These are phyloP conservation scores for Xylaria polymorpha DNA, from an alignment of 2,329 filamentous ascomycete genomes.

Conservation along the genomic window DNA sequence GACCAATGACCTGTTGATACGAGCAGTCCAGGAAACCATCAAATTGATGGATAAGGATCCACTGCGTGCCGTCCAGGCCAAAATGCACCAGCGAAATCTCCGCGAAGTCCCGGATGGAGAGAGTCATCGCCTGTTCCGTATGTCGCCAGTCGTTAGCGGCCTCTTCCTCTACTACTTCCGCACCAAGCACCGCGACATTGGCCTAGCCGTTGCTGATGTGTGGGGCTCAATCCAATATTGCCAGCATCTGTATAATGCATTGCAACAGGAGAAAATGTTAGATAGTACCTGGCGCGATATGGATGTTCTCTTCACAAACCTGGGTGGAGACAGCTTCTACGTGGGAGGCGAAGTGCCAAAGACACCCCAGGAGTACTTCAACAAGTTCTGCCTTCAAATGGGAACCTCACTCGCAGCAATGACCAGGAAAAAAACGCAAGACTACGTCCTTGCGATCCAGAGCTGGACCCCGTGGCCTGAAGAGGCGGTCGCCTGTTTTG, in stretches of 20 bases:
- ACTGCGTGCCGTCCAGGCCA: constrained; percentile 36
- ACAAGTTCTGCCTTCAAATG: constrained; percentile 54
- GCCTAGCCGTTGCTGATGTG: constrained; percentile 51
- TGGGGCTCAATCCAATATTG: constrained; percentile 55
- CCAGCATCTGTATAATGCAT: constrained; percentile 58
- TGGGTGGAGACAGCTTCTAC: constrained; percentile 52
- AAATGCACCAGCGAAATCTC: background rate
- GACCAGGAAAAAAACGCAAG: constrained; percentile 40
- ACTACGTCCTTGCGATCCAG: constrained; percentile 42
- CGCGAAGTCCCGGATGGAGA: constrained; percentile 23
- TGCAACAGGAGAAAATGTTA: constrained; percentile 48
- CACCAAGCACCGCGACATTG: constrained; percentile 47
- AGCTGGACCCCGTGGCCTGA: constrained; percentile 49
- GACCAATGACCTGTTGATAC: constrained; percentile 45
- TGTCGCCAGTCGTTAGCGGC: constrained; percentile 55
- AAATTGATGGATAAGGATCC: constrained; percentile 43
- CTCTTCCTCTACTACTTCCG: constrained; percentile 53
- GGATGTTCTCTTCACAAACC: constrained; percentile 49
- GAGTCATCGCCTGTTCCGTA: constrained; percentile 49
- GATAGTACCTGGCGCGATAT: constrained; percentile 55
- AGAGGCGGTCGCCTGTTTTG: constrained; percentile 49
- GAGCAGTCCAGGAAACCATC: constrained; percentile 40
- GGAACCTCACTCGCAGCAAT: constrained; percentile 51
- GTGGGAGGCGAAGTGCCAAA: constrained; percentile 51
- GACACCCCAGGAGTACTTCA: constrained; percentile 50